Evolutionary conservation across 495 filamentous ascomycete species (phyloP).

Genomic region (Aspergillus taichungensis): DNA sequence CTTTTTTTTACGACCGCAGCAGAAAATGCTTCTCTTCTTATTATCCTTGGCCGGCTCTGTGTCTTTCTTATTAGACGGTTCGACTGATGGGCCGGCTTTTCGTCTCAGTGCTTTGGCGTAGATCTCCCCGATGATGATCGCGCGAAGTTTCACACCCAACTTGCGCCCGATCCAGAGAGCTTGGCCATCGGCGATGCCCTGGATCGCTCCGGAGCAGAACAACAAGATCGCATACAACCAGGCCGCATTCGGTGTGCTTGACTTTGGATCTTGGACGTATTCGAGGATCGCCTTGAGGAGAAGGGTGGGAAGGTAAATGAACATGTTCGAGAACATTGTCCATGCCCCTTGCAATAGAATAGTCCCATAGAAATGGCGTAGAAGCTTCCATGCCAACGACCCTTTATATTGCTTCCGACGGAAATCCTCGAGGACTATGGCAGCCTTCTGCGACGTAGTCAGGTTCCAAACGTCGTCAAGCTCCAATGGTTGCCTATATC

Average conservation of each 20-base stretch:
- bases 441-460: conserved; percentile 77
- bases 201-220: conserved; percentile 65
- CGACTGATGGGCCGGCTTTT: conserved; percentile 71
- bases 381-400: conserved; percentile 67
- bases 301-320: conserved; percentile 87
- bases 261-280: conserved; percentile 77
- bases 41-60: conserved; percentile 27
- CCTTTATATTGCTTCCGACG: conserved; percentile 80
- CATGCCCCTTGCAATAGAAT: conserved; percentile 71
- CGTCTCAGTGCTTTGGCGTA: conserved; percentile 94
- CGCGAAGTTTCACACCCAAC: conserved; percentile 84
- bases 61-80: conserved; percentile 34
- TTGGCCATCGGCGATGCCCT: conserved; percentile 74
- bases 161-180: conserved; percentile 91
- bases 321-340: conserved; percentile 66
- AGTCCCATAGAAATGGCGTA: conserved; percentile 71
- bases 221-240: conserved; percentile 95
- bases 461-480: conserved; percentile 88
- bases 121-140: conserved; percentile 94
- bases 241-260: conserved; percentile 75
- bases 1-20: conserved; percentile 56
- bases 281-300: conserved; percentile 85
- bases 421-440: conserved; percentile 67
- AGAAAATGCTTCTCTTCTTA: conserved; percentile 40
- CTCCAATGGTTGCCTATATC: conserved; percentile 80